Percentiles rank a stretch among this genome's conserved stretches.
Conservation (phyloP, 352 stramenopile genomes). For the Pythium guiyangense region DNA sequence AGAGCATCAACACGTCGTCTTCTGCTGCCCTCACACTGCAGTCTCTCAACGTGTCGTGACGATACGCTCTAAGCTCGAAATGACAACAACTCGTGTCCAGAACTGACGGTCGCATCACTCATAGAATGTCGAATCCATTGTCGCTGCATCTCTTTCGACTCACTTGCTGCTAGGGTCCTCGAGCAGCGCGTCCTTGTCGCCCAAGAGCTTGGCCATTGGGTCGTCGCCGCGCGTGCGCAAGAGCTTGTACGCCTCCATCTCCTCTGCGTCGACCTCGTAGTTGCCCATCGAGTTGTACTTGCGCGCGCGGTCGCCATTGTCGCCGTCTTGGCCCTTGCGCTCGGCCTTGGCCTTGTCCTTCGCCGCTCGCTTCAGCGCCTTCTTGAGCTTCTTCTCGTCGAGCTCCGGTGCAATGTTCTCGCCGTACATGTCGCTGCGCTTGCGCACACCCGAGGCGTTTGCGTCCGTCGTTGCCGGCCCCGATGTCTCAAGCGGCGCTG, state of each 20-base stretch:
- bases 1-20: too few relatives aligned
- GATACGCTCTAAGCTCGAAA: too few relatives aligned
- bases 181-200: constrained; percentile 40
- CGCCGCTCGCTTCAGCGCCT: constrained; percentile 71
- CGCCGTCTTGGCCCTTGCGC: constrained; percentile 35
- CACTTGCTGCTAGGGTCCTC: constrained; percentile 4
- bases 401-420: constrained; percentile 76
- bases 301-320: constrained; percentile 74
- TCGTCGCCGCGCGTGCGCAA: constrained; percentile 86
- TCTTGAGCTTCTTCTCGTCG: constrained; percentile 84
- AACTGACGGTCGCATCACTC: neutral
- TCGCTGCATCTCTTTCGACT: neutral
- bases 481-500: too few relatives aligned
- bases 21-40: neutral
- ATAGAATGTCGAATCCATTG: neutral
- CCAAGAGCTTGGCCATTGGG: constrained; percentile 93
- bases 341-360: constrained; percentile 26
- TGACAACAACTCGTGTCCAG: too few relatives aligned
- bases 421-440: constrained; percentile 88
- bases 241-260: constrained; percentile 96
- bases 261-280: constrained; percentile 91
- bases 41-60: too few relatives aligned
- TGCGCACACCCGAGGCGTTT: constrained; percentile 24
- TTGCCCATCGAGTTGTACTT: constrained; percentile 94
- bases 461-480: constrained; percentile 1